Conservation (phyloP, 2,329 filamentous ascomycete species). For the Colletotrichum sp. region DNA sequence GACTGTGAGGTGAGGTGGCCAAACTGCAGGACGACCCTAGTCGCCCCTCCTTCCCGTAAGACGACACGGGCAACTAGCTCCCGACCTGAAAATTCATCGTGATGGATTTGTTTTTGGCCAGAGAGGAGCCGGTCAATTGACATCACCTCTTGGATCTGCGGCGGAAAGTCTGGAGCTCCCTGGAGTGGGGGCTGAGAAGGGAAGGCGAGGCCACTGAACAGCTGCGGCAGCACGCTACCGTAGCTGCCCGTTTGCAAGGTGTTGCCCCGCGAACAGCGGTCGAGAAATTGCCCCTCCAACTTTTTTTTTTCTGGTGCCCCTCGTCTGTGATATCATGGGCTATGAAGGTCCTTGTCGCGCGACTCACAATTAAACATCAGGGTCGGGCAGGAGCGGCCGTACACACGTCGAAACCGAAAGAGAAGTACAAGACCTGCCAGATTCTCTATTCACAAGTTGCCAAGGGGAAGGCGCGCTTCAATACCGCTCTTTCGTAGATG, state of each 20-base stretch:
- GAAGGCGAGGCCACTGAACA: background rate
- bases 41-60: background rate
- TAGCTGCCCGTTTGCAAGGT: slow-evolving; percentile 10
- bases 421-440: rapidly evolving
- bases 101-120: background rate
- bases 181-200: background rate
- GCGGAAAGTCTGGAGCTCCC: background rate
- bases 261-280: slow-evolving; percentile 13
- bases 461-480: background rate
- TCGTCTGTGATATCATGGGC: background rate
- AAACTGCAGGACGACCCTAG: background rate
- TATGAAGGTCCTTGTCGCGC: background rate
- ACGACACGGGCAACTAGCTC: background rate
- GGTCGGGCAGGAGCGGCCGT: background rate
- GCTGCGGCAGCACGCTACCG: background rate
- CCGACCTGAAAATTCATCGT: background rate
- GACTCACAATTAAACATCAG: background rate
- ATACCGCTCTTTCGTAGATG: slow-evolving; percentile 4
- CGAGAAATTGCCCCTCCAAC: slow-evolving; percentile 7
- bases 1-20: background rate
- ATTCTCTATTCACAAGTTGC: background rate
- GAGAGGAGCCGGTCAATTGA: slow-evolving; percentile 1
- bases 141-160: slow-evolving; percentile 14
- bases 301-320: background rate
- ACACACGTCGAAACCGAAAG: rapidly evolving